Evolutionary conservation across 805 yeast species (phyloP).

Genomic region (Lipomyces orientalis): DNA sequence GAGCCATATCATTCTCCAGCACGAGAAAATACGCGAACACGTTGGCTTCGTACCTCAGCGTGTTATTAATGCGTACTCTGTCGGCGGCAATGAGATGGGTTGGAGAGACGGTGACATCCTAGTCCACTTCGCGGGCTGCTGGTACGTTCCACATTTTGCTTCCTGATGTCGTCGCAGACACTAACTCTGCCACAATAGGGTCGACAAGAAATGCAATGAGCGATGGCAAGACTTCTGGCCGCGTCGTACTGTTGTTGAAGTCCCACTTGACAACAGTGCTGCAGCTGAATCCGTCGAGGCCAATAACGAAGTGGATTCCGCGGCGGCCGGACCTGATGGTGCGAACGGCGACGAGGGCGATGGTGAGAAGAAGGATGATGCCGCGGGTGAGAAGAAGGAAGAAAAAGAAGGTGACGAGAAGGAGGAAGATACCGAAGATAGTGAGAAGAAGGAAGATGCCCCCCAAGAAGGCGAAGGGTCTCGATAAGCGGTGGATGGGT

Average conservation of each 20-base stretch:
- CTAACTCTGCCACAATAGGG: background rate
- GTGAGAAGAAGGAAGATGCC: background rate
- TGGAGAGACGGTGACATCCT: constrained; percentile 35
- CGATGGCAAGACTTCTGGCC: constrained; percentile 32
- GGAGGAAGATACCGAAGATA: background rate
- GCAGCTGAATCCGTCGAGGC: background rate
- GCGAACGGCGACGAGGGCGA: background rate
- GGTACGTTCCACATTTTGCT: constrained; percentile 12
- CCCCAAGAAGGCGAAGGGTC: background rate
- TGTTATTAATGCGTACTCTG: constrained; percentile 33
- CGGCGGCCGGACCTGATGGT: background rate
- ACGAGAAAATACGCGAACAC: constrained; percentile 33
- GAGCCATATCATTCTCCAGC: constrained; percentile 55
- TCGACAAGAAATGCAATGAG: constrained; percentile 26
- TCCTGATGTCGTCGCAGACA: background rate
- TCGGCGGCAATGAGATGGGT: constrained; percentile 32
- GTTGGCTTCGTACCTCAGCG: constrained; percentile 36
- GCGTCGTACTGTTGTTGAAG: constrained; percentile 15
- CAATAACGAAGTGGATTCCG: background rate
- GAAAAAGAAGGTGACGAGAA: too few relatives aligned
- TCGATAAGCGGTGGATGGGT: background rate
- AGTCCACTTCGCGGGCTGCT: constrained; percentile 40
- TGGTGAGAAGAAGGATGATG: background rate
- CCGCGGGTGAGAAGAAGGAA: background rate
- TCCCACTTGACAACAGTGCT: background rate